Conservation (phyloP, 768 basidiomycete species). For the Saitozyma podzolica region DNA sequence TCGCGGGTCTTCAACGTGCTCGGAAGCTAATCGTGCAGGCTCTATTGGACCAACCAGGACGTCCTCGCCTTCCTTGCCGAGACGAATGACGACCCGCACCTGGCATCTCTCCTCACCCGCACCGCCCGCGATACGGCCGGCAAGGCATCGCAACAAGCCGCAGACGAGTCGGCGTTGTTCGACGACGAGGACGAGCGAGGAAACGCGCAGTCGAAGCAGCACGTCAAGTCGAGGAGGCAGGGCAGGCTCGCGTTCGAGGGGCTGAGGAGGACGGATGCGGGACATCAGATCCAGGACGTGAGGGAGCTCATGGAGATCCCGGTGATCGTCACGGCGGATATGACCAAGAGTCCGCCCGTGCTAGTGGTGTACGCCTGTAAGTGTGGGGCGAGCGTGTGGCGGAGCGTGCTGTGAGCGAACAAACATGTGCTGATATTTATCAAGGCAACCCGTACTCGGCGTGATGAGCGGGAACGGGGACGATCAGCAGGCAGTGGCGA, state of each 20-base stretch:
- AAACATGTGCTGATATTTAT: too few species aligned
- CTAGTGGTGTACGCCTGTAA: slow-evolving; percentile 85
- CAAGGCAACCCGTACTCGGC: too few species aligned
- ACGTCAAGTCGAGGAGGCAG: slow-evolving; percentile 66
- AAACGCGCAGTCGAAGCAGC: slow-evolving; percentile 67
- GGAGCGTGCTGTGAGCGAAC: background rate
- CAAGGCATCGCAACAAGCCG: slow-evolving; percentile 53
- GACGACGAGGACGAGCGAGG: slow-evolving; percentile 56
- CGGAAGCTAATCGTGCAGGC: slow-evolving; percentile 56
- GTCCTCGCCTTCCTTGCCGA: slow-evolving; percentile 94
- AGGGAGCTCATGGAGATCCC: slow-evolving; percentile 90
- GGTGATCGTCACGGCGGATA: slow-evolving; percentile 89
- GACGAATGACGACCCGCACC: slow-evolving; percentile 91
- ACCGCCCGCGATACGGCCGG: too few species aligned
- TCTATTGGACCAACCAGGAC: slow-evolving; percentile 94
- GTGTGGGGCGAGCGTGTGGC: slow-evolving; percentile 1
- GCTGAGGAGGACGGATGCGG: slow-evolving; percentile 62
- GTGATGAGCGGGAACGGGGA: too few species aligned
- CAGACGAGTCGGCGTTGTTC: slow-evolving; percentile 54
- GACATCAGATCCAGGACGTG: slow-evolving; percentile 96
- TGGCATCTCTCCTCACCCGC: slow-evolving; percentile 53
- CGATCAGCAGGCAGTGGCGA: too few species aligned
- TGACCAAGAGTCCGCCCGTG: slow-evolving; percentile 91
- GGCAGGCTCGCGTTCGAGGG: slow-evolving; percentile 80
- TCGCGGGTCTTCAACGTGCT: background rate